Percentiles rank a stretch among this genome's conserved stretches.
Evolutionary conservation across 345 rosid species (phyloP).

Genomic region (Bruguiera sexangula): DNA sequence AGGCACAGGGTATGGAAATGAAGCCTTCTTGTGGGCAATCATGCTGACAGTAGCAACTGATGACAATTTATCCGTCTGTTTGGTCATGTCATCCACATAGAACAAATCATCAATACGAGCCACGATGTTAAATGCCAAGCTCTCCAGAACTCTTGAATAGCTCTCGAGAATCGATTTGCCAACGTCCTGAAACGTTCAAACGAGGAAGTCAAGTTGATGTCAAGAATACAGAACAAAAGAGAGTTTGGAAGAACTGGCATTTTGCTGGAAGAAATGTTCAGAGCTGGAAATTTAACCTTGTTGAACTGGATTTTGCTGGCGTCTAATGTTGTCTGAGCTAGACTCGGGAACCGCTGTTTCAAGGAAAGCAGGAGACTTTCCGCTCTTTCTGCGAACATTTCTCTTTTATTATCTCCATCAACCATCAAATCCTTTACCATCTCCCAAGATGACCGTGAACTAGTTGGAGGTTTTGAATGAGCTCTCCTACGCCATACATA

Average conservation of each 20-base stretch:
- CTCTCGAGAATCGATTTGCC: slow-evolving; percentile 98
- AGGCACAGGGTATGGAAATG: slow-evolving; percentile 54
- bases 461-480: slow-evolving; percentile 49
- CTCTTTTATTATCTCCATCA: slow-evolving; percentile 83
- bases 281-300: slow-evolving; percentile 39
- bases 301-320: slow-evolving; percentile 95
- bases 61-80: slow-evolving; percentile 60
- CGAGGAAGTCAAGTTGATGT: background rate
- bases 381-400: slow-evolving; percentile 80
- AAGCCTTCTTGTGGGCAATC: slow-evolving; percentile 47
- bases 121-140: slow-evolving; percentile 86
- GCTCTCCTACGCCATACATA: slow-evolving; percentile 69
- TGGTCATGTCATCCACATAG: slow-evolving; percentile 80
- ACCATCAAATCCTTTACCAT: slow-evolving; percentile 84
- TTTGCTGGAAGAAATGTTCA: too few species aligned
- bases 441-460: slow-evolving; percentile 81
- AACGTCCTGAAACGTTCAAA: slow-evolving; percentile 57
- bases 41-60: slow-evolving; percentile 49
- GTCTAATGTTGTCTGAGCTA: slow-evolving; percentile 89
- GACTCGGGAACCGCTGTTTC: slow-evolving; percentile 88
- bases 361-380: slow-evolving; percentile 78
- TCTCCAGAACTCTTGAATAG: slow-evolving; percentile 90
- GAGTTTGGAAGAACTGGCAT: background rate
- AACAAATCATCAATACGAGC: slow-evolving; percentile 91
- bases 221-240: background rate